Evolutionary conservation across 192 early-diverging fungal species (phyloP).

Genomic region (Gonapodya sp.): DNA sequence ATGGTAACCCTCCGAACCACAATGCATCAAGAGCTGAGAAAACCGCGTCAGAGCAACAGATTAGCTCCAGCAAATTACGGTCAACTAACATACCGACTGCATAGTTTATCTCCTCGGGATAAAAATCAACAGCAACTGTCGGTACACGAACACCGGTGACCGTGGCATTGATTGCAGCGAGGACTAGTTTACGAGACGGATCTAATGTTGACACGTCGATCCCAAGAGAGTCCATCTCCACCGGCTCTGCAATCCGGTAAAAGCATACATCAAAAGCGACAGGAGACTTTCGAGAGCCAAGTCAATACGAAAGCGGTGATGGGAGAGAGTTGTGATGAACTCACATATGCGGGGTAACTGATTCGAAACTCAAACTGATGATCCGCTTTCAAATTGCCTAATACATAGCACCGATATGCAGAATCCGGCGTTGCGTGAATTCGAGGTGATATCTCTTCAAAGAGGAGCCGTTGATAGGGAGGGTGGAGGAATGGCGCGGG

Average conservation of each 20-base stretch:
- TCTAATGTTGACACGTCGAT: too few relatives aligned
- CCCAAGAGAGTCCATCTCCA: not conserved
- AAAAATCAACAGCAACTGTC: not conserved
- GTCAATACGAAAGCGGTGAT: not conserved
- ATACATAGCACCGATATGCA: not conserved
- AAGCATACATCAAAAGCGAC: not conserved
- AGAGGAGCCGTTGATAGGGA: not conserved
- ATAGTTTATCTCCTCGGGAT: not conserved
- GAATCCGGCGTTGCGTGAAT: not conserved
- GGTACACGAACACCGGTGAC: not conserved
- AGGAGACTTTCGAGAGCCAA: not conserved
- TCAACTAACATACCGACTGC: too few relatives aligned
- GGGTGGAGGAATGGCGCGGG: not conserved
- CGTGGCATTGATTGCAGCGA: not conserved
- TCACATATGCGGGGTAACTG: not conserved
- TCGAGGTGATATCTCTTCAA: not conserved
- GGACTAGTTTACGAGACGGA: too few relatives aligned
- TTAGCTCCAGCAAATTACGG: too few relatives aligned
- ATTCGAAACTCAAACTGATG: not conserved
- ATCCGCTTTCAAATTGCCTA: not conserved
- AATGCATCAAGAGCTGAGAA: not conserved
- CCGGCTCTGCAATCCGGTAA: not conserved
- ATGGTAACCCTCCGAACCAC: not conserved
- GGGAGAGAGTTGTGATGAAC: not conserved
- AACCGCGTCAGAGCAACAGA: too few relatives aligned